Evolutionary conservation across 768 basidiomycete genomes (phyloP).

Genomic region (Lepiota brunneoincarnata): DNA sequence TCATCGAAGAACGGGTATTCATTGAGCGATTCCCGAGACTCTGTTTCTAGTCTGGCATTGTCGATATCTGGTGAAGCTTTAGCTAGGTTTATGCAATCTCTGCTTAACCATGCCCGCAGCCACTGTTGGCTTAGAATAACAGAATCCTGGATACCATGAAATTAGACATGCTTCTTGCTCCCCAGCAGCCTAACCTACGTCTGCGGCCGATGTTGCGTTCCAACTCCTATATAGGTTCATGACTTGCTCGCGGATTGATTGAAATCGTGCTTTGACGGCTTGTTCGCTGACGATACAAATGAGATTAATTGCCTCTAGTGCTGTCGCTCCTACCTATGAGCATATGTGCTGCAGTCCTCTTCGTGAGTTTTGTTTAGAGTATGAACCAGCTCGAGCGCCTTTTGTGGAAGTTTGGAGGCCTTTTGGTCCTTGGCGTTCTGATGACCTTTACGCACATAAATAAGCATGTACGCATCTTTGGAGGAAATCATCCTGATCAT

Average conservation of each 20-base stretch:
- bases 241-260: conserved; percentile 49
- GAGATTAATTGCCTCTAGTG: background rate
- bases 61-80: background rate
- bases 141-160: conserved; percentile 34
- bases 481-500: conserved; percentile 54
- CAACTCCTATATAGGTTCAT: conserved; percentile 62
- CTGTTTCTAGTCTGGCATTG: background rate
- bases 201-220: conserved; percentile 43
- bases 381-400: conserved; percentile 52
- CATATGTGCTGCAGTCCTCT: conserved; percentile 47
- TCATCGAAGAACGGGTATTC: conserved; percentile 20
- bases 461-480: conserved; percentile 93
- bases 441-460: conserved; percentile 62
- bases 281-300: conserved; percentile 36
- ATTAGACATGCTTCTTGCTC: conserved; percentile 7
- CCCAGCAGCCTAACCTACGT: conserved; percentile 33
- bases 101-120: conserved; percentile 59
- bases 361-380: conserved; percentile 55
- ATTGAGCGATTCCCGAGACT: background rate
- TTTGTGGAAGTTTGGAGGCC: conserved; percentile 47
- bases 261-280: conserved; percentile 40
- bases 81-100: conserved; percentile 30
- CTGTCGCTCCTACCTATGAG: conserved; percentile 36
- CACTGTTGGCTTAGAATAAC: conserved; percentile 60
- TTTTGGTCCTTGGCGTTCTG: conserved; percentile 9